These are phyloP conservation scores for Chimonanthus salicifolius DNA, from an alignment of 164 flowering plant genomes.

Conservation along the genomic window DNA sequence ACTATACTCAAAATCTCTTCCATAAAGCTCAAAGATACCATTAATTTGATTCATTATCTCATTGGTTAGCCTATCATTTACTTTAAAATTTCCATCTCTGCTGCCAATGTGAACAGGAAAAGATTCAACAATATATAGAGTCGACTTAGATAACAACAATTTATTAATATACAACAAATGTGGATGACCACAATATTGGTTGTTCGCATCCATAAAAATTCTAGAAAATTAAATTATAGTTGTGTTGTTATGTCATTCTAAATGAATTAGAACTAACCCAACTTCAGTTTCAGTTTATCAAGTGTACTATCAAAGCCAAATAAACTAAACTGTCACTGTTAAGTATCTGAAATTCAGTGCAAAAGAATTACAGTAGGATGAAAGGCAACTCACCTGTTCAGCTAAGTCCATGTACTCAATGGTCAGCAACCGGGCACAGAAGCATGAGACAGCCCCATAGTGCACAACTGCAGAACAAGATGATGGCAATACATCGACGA, in stretches of 20 bases:
- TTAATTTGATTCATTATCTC: too few relatives aligned
- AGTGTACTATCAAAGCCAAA: not conserved
- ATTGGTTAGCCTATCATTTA: too few relatives aligned
- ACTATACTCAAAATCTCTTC: too few relatives aligned
- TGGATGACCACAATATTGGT: not conserved
- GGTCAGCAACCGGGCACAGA: conserved; percentile 82
- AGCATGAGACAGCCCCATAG: conserved; percentile 86
- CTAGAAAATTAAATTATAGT: not conserved
- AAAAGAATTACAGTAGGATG: too few relatives aligned
- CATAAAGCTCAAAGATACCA: too few relatives aligned
- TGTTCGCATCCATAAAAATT: not conserved
- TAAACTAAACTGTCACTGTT: not conserved
- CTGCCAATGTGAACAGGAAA: too few relatives aligned
- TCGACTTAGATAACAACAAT: not conserved
- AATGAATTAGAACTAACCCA: not conserved
- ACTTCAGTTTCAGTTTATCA: not conserved
- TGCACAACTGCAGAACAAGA: conserved; percentile 98
- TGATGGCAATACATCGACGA: conserved; percentile 93
- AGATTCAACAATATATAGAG: not conserved
- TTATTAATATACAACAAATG: not conserved
- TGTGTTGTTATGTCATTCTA: not conserved
- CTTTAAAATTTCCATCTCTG: too few relatives aligned
- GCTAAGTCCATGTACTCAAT: conserved; percentile 99
- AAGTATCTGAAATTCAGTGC: too few relatives aligned
- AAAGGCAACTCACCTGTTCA: conserved; percentile 62